phyloP scores from a whole-genome alignment of 139 green algal species.

The Chlamydomonas applanata region DNA sequence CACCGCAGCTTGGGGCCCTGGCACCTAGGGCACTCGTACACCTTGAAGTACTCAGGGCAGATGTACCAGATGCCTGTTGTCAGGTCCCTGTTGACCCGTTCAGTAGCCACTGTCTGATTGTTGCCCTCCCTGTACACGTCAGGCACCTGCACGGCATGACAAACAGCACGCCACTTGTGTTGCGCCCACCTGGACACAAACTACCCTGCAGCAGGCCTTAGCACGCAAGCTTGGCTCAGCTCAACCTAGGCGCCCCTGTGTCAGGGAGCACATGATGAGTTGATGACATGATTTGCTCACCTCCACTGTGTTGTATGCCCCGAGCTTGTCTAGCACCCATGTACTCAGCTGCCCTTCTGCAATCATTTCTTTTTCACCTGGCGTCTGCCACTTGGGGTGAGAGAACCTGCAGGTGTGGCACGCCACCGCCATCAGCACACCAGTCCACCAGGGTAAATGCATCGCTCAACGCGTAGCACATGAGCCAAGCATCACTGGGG shows the following conservation, averaged over 20 bases:
- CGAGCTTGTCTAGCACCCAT: conserved; percentile 47
- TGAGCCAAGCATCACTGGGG: neutral
- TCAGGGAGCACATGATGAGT: neutral
- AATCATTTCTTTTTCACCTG: conserved; percentile 27
- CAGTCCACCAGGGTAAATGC: neutral
- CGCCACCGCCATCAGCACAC: neutral
- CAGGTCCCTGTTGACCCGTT: neutral
- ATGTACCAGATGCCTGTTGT: conserved; percentile 24
- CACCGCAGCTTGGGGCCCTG: conserved; percentile 21
- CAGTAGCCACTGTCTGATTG: neutral
- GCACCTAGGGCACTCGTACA: conserved; percentile 26
- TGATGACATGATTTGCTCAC: neutral
- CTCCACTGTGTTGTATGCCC: conserved; percentile 31
- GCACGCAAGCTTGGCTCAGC: neutral
- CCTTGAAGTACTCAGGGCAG: conserved; percentile 33
- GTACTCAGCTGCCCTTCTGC: conserved; percentile 34
- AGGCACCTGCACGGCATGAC: neutral
- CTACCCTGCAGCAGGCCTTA: neutral
- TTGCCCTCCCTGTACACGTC: neutral
- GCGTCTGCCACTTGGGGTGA: conserved; percentile 3
- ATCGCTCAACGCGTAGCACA: neutral
- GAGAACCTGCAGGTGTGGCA: conserved; percentile 7
- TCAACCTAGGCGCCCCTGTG: neutral
- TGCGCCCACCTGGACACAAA: too few species aligned
- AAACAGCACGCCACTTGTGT: neutral